Evolutionary conservation across 164 flowering plant species (phyloP).

Genomic region (Stephania yunnanensis): DNA sequence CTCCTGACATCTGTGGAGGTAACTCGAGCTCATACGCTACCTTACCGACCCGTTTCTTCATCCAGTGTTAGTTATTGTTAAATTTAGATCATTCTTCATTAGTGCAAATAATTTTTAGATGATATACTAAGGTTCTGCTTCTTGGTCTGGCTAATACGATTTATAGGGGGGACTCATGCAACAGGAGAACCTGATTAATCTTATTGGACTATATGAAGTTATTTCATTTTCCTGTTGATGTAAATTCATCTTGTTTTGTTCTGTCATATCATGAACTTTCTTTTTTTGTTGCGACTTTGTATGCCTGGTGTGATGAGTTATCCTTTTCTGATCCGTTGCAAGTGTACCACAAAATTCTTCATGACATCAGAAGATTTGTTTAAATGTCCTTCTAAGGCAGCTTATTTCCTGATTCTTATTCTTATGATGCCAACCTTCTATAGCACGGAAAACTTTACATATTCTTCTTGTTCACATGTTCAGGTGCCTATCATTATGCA

Average conservation of each 20-base stretch:
- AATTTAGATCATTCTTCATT: not conserved
- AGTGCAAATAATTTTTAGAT: not conserved
- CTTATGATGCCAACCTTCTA: not conserved
- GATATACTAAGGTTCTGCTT: not conserved
- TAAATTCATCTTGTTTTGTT: not conserved
- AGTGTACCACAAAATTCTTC: not conserved
- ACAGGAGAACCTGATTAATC: not conserved
- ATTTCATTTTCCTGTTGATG: not conserved
- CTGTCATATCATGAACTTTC: not conserved
- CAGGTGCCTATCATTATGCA: slow-evolving; percentile 92
- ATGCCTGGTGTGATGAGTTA: not conserved
- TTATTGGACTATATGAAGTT: not conserved
- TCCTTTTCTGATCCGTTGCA: not conserved
- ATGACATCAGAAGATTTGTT: not conserved
- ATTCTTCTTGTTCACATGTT: slow-evolving; percentile 1
- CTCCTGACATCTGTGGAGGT: too few relatives aligned
- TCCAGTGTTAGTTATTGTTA: not conserved
- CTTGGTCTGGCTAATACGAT: not conserved
- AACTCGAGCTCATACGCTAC: too few relatives aligned
- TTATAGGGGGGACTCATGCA: too few relatives aligned
- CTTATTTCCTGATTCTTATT: not conserved
- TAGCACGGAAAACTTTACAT: not conserved
- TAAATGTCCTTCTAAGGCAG: not conserved
- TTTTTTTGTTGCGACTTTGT: not conserved
- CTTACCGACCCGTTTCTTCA: too few relatives aligned